A percentile compares a stretch with the other conserved stretches of the same genome.
Conservation (phyloP, 2,329 filamentous ascomycete species). For the Phyllachora maydis region DNA sequence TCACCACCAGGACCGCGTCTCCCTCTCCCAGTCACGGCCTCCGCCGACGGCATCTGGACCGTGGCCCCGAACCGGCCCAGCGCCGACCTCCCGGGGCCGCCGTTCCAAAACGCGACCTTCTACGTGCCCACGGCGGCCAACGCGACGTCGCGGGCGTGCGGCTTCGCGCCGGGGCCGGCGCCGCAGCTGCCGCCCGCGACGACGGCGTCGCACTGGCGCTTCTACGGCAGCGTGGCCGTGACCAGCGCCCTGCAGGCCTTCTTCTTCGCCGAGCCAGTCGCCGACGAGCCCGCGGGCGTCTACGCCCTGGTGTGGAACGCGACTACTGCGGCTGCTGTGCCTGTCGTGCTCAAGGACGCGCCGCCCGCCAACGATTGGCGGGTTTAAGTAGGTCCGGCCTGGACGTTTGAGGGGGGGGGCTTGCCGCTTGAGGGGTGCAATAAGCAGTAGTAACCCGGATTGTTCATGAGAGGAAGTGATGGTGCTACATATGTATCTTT, state of each 20-base stretch:
- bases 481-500: no score
- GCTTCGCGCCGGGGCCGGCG: neutral
- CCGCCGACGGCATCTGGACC: conserved; percentile 1
- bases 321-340: neutral
- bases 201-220: neutral
- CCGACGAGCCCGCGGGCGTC: neutral
- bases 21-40: neutral
- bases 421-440: no score
- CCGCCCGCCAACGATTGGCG: neutral
- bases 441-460: no score
- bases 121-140: neutral
- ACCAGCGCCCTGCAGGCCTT: no score
- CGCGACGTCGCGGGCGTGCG: neutral
- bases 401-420: no score
- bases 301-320: conserved; percentile 1
- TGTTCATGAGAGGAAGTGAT: no score
- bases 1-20: no score
- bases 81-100: neutral
- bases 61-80: no score
- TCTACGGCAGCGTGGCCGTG: conserved; percentile 1
- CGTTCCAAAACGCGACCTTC: neutral
- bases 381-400: no score
- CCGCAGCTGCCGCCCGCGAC: neutral
- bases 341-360: neutral
- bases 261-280: conserved; percentile 1